phyloP scores from a whole-genome alignment of 176 grass and related monocot genomes.

The Melocanna baccifera region DNA sequence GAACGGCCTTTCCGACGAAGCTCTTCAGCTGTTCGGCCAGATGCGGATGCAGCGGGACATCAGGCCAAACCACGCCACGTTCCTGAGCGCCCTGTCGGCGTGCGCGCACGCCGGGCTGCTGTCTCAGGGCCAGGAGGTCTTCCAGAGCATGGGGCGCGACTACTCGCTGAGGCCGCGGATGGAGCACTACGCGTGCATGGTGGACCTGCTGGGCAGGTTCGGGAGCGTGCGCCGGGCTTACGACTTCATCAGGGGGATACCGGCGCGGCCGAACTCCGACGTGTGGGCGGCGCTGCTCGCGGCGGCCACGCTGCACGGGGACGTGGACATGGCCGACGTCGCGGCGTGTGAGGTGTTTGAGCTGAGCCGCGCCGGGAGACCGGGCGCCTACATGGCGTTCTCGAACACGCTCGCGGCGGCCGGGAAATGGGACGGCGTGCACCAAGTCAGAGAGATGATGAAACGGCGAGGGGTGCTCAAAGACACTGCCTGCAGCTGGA shows the following conservation, averaged over 20 bases:
- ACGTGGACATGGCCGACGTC: slow-evolving; percentile 57
- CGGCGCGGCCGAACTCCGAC: slow-evolving; percentile 55
- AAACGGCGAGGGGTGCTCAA: slow-evolving; percentile 55
- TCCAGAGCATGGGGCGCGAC: slow-evolving; percentile 75
- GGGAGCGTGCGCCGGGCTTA: slow-evolving; percentile 54
- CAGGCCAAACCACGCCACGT: slow-evolving; percentile 68
- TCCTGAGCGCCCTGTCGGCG: slow-evolving; percentile 65
- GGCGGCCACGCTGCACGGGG: slow-evolving; percentile 64
- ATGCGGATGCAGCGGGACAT: slow-evolving; percentile 33
- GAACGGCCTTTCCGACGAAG: slow-evolving; percentile 61
- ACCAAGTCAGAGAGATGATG: slow-evolving; percentile 66
- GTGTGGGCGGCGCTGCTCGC: slow-evolving; percentile 79
- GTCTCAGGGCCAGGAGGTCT: slow-evolving; percentile 52
- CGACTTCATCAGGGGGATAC: slow-evolving; percentile 53
- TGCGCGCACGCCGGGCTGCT: slow-evolving; percentile 74
- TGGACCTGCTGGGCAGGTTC: slow-evolving; percentile 73
- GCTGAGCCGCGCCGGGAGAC: slow-evolving; percentile 47
- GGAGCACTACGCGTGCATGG: slow-evolving; percentile 94
- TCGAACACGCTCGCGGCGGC: slow-evolving; percentile 76
- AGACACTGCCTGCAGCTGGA: slow-evolving; percentile 60
- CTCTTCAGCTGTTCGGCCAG: slow-evolving; percentile 58
- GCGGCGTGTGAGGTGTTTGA: slow-evolving; percentile 63
- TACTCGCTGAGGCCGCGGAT: slow-evolving; percentile 54
- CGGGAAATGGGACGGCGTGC: slow-evolving; percentile 68
- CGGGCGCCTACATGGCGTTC: slow-evolving; percentile 82